A percentile compares a stretch with the other conserved stretches of the same genome.
These are phyloP conservation scores for Teunomyces cretensis DNA, from an alignment of 805 yeast species.

Conservation along the genomic window DNA sequence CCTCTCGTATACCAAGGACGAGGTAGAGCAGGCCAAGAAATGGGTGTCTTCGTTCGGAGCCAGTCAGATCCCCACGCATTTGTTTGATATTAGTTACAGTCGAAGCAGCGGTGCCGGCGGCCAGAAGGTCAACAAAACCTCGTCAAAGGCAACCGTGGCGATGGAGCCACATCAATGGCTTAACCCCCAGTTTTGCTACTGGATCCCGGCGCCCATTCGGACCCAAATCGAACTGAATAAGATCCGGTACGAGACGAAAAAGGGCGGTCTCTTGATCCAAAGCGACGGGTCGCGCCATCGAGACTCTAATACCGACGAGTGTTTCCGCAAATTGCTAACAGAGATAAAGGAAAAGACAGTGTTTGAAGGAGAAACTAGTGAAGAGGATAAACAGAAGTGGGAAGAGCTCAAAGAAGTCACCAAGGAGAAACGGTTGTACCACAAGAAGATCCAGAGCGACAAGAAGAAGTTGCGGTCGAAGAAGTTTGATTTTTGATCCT, in stretches of 20 bases:
- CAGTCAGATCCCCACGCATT: slow-evolving; percentile 41
- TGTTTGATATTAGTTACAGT: slow-evolving; percentile 47
- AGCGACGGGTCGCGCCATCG: slow-evolving; percentile 61
- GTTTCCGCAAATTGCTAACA: slow-evolving; percentile 56
- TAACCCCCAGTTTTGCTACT: slow-evolving; percentile 35
- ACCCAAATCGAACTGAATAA: slow-evolving; percentile 37
- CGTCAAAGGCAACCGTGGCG: slow-evolving; percentile 64
- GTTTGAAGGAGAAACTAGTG: slow-evolving; percentile 49
- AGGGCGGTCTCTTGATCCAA: slow-evolving; percentile 57
- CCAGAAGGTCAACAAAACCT: slow-evolving; percentile 76
- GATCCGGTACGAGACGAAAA: slow-evolving; percentile 55
- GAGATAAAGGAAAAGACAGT: slow-evolving; percentile 49
- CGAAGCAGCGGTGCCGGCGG: slow-evolving; percentile 87
- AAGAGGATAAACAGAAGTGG: slow-evolving; percentile 55
- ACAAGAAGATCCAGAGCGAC: slow-evolving; percentile 39
- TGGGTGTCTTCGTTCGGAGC: slow-evolving; percentile 42
- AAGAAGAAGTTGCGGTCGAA: slow-evolving; percentile 37
- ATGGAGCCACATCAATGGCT: slow-evolving; percentile 45
- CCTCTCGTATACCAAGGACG: slow-evolving; percentile 15
- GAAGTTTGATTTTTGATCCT: slow-evolving; percentile 26
- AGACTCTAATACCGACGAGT: slow-evolving; percentile 54
- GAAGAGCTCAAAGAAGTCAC: slow-evolving; percentile 28
- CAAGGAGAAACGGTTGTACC: slow-evolving; percentile 31
- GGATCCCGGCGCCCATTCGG: slow-evolving; percentile 61
- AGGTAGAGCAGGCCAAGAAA: slow-evolving; percentile 30